Evolutionary conservation across 345 rosid genomes (phyloP).

Genomic region (Eucalyptus brandiana): DNA sequence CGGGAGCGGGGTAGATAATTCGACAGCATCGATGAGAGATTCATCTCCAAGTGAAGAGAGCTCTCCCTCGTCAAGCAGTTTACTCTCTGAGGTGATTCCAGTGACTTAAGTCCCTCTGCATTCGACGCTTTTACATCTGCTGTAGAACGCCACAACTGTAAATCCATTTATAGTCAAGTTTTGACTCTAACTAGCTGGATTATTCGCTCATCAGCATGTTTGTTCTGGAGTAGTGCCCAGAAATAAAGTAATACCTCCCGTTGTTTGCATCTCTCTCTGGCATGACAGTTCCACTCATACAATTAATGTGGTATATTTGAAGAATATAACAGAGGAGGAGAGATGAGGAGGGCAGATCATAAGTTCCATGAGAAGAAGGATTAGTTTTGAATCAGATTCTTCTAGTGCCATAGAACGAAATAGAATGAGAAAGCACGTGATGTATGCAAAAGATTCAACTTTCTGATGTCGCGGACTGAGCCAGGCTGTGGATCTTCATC

Average conservation of each 20-base stretch:
- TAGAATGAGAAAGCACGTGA: neutral
- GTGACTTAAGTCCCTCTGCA: neutral
- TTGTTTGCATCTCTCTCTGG: neutral
- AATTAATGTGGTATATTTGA: neutral
- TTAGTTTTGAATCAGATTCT: neutral
- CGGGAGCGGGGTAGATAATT: constrained; percentile 7
- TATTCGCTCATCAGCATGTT: neutral
- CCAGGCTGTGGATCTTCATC: neutral
- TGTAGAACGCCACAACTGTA: neutral
- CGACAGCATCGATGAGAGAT: constrained; percentile 28
- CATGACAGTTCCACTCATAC: neutral
- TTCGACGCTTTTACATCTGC: neutral
- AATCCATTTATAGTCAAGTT: neutral
- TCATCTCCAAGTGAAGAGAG: constrained; percentile 39
- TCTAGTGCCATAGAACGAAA: neutral
- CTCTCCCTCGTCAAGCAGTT: constrained; percentile 39
- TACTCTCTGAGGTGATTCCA: constrained; percentile 7
- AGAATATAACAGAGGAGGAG: neutral
- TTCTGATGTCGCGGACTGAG: neutral
- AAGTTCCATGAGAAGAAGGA: neutral
- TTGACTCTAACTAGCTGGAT: neutral
- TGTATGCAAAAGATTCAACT: neutral
- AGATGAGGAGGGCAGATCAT: neutral
- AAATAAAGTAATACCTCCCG: neutral
- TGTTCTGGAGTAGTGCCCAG: neutral